Base-by-base conservation (phyloP, 2,329 filamentous ascomycete genomes). In the Scedosporium boydii region DNA sequence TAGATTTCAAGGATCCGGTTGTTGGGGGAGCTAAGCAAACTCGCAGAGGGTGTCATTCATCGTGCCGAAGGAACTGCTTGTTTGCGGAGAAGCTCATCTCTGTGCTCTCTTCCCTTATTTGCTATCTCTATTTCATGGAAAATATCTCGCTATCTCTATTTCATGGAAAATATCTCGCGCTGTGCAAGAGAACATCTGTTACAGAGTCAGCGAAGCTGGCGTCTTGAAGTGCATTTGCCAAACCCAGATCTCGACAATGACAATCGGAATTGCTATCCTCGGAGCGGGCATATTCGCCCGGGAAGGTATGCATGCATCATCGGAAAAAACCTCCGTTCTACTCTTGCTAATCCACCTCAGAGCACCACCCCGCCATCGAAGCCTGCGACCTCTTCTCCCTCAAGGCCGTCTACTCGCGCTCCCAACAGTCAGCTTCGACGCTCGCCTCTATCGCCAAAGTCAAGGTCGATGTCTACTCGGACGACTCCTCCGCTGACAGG, bases 371-470 rank as follows among this genome's bases (percentile, higher is more conserved):
- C 12, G 87, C 87, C 55, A 80, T 90, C 60, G 75, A 82, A 66
- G 78, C 80, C 29, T 78, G 74, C 61, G 70, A 77, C 7, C 62
- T 69, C 44, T 74, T 89, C 10, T 71, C 74, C 12, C 79, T 90
- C 66, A 87, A 85, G 73, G 85, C 86, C 23, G 77, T 88, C 66
- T 90, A 87, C 74, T 88, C 86, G 3, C 83, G 87, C 60, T 84
- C 83, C 10, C 77, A 83, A 59, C 73, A 76, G 18, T 85, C 85
- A 0, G 86, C 85, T n/a, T 69, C 81, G 65, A 27, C 34, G 10
- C 60, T 66, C 23, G 63, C 62, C 27, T 18, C 42, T 3, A 42
- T 12, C 41, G 41, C 42, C 6, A 23, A 55, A 18, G 21, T 44
- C 16, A 7, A 42, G n/a, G 61, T 62, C 9, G 44, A 59, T 2